phyloP scores from a whole-genome alignment of 2,329 filamentous ascomycete genomes.

The Nannizziopsis arthrosporioides region DNA sequence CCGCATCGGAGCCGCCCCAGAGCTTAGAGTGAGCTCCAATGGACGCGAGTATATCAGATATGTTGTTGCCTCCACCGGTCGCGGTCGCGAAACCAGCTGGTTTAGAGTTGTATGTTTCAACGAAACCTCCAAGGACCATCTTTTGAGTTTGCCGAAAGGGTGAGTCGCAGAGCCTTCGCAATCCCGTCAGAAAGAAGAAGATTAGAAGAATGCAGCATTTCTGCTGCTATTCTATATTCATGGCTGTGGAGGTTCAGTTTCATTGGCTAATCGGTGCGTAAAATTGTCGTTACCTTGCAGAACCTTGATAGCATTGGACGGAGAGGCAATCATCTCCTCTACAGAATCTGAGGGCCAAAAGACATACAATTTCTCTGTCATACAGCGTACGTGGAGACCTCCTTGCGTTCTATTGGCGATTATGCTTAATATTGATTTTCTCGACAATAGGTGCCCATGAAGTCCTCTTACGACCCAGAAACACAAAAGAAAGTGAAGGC shows the following conservation, averaged over 20 bases:
- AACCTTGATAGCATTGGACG: constrained; percentile 70
- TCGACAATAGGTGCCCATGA: too few relatives aligned
- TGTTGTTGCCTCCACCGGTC: constrained; percentile 57
- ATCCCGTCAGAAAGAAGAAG: not conserved
- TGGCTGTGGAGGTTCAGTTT: too few relatives aligned
- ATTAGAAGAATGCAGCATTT: not conserved
- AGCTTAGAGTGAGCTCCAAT: constrained; percentile 56
- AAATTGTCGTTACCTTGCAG: constrained; percentile 44
- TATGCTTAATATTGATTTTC: not conserved
- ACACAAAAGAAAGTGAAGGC: too few relatives aligned
- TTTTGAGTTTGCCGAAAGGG: constrained; percentile 72
- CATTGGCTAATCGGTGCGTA: not conserved
- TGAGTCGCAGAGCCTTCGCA: constrained; percentile 38
- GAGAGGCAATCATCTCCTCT: constrained; percentile 57
- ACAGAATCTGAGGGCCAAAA: constrained; percentile 65
- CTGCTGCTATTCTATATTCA: too few relatives aligned
- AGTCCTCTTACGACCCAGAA: too few relatives aligned
- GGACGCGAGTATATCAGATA: constrained; percentile 69
- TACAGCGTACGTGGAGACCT: constrained; percentile 56
- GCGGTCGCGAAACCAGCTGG: constrained; percentile 68
- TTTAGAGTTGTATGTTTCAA: constrained; percentile 70
- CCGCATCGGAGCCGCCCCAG: constrained; percentile 67
- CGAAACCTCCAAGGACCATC: constrained; percentile 56
- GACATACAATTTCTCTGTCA: constrained; percentile 51
- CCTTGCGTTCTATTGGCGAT: not conserved